Percentiles rank a stretch among this genome's conserved stretches.
These are phyloP conservation scores for Termitomyces sp. DNA, from an alignment of 768 basidiomycete species.

Conservation along the genomic window DNA sequence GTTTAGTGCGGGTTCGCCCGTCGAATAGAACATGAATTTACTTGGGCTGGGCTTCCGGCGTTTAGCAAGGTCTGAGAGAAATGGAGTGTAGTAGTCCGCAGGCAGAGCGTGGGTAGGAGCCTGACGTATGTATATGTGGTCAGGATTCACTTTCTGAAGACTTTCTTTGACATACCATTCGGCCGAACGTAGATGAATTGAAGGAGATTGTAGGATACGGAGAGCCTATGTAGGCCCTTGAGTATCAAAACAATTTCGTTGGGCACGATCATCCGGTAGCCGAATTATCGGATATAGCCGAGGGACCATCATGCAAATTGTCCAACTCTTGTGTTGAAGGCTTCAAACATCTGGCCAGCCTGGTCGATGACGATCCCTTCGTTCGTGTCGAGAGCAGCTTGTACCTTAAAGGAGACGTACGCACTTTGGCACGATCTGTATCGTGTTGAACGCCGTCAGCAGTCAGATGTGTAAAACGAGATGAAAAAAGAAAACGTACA, in stretches of 20 bases:
- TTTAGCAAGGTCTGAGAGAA: constrained; percentile 60
- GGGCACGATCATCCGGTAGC: neutral
- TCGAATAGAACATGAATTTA: constrained; percentile 22
- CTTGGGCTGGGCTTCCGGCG: constrained; percentile 60
- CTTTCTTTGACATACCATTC: neutral
- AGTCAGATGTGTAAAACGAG: too few relatives aligned
- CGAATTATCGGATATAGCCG: neutral
- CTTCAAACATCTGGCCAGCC: too few relatives aligned
- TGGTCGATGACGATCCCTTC: too few relatives aligned
- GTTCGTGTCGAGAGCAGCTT: too few relatives aligned
- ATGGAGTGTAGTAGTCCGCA: constrained; percentile 46
- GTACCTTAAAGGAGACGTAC: too few relatives aligned
- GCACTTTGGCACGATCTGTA: too few relatives aligned
- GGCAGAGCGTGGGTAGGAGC: constrained; percentile 33
- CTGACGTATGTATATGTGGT: neutral
- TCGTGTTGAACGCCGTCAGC: too few relatives aligned
- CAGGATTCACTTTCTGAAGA: too few relatives aligned
- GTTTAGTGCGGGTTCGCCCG: neutral
- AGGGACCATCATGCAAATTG: neutral
- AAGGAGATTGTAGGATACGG: neutral
- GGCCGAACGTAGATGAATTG: neutral
- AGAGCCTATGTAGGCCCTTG: neutral
- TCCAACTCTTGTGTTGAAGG: too few relatives aligned
- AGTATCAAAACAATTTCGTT: neutral
- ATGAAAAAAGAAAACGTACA: too few relatives aligned